Evolutionary conservation across 495 filamentous ascomycete genomes (phyloP).

Genomic region (Immersiella caudata): DNA sequence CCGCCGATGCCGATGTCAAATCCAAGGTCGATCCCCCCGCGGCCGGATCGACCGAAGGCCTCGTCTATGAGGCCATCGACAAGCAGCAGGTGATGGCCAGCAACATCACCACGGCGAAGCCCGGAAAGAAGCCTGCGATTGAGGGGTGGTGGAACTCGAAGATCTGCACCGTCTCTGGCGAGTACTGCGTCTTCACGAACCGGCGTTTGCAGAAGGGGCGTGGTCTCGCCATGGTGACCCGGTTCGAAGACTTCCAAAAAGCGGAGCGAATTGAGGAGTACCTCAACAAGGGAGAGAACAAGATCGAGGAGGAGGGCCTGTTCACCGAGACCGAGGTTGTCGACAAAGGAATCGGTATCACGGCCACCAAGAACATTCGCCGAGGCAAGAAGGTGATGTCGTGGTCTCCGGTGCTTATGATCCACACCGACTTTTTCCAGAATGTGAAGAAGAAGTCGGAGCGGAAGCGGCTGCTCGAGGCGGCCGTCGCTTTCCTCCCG

Average conservation of each 20-base stretch:
- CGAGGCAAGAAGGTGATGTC: slow-evolving; percentile 35
- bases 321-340: slow-evolving; percentile 27
- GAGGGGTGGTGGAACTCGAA: slow-evolving; percentile 35
- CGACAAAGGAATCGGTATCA: slow-evolving; percentile 32
- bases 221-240: slow-evolving; percentile 36
- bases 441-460: slow-evolving; percentile 28
- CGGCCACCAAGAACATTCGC: slow-evolving; percentile 30
- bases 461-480: slow-evolving; percentile 32
- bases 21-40: slow-evolving; percentile 15
- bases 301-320: slow-evolving; percentile 16
- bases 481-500: slow-evolving; percentile 37
- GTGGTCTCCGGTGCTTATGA: slow-evolving; percentile 35
- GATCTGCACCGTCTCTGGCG: slow-evolving; percentile 29
- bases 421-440: slow-evolving; percentile 36
- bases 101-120: slow-evolving; percentile 27
- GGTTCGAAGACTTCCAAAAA: slow-evolving; percentile 30
- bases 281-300: slow-evolving; percentile 33
- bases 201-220: slow-evolving; percentile 28
- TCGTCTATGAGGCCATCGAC: slow-evolving; percentile 36
- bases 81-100: slow-evolving; percentile 29
- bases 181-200: slow-evolving; percentile 44
- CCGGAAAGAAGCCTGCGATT: slow-evolving; percentile 22
- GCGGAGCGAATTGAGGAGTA: slow-evolving; percentile 29
- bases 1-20: slow-evolving; percentile 15
- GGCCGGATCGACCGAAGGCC: slow-evolving; percentile 24